Evolutionary conservation across 306 rosid species (phyloP), one percentile per base, ranked within the genome.

Genomic region (Begonia masoniana): DNA sequence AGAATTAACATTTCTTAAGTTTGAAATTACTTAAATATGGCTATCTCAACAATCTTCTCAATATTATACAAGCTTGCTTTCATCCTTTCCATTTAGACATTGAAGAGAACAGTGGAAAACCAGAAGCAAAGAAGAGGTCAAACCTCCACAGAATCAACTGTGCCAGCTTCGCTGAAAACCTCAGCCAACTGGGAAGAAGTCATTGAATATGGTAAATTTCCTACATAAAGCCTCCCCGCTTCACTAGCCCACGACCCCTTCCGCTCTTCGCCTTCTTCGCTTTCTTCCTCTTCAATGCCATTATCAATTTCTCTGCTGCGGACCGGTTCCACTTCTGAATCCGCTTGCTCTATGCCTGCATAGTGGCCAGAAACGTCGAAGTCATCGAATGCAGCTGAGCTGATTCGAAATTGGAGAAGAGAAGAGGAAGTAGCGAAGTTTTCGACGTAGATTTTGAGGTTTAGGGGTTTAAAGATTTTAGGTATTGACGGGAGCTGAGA

Each of bases 141-240:
- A 62, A 91, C 99, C 99, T 91, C 84, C 47, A 70, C 80, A 70
- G 86, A 78, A 17, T 61, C 56, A 41, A 86, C 92, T 12, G 51
- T 62, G 54, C 99, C 99, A 13, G 92, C 92, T 80, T 86, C 94
- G 31, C 68, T 75, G 59, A 91, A 91, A 45, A 75, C 56, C 59
- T 83, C 82, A 12, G 76, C 21, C 82, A 91, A 77, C 43, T 79
- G 74, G 10, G 78, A 62, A 60, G 88, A 66, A 45, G 91, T 83
- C 72, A 68, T 65, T 6, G 79, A 62, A 68, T 73, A 91, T 2
- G 96, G 88, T 76, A 91, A 77, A 57, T 83, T 91, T 54, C 99
- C 99, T 15, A 86, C 80, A 50, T 83, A 91, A 39, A 91, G 82
- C 76, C 85, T 86, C 69, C 92, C 92, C 13, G 68, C 82, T 21